Percentiles rank a stretch among this genome's conserved stretches.
Conservation (phyloP, 305 asterid genomes). For the Fraxinus dipetala region DNA sequence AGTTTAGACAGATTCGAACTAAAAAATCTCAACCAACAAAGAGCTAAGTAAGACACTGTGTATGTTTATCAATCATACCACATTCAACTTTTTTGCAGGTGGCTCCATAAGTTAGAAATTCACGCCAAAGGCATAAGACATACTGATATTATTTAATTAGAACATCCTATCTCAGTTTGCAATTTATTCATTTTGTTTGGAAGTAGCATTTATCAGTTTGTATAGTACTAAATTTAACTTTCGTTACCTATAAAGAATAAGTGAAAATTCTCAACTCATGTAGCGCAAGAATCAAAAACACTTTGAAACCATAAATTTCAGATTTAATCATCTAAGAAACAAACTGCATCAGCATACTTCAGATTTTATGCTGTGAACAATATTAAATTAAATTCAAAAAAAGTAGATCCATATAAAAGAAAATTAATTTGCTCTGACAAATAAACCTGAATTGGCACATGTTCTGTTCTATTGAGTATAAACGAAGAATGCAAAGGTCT, state of each 20-base stretch:
- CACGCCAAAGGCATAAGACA: neutral
- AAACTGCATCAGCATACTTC: neutral
- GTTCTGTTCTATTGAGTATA: neutral
- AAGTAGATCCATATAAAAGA: neutral
- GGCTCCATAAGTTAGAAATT: neutral
- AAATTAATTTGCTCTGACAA: neutral
- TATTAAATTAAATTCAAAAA: neutral
- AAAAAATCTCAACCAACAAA: neutral
- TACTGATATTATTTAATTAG: neutral
- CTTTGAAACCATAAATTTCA: neutral
- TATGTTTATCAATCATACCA: neutral
- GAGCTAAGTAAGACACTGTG: neutral
- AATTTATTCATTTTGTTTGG: neutral
- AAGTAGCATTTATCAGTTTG: neutral
- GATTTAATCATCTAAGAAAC: neutral
- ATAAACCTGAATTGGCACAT: neutral
- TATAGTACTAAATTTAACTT: neutral
- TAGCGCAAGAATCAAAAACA: neutral
- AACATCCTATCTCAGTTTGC: neutral
- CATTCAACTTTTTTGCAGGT: neutral
- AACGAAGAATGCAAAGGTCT: neutral
- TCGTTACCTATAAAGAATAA: neutral
- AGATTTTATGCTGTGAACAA: conserved; percentile 7
- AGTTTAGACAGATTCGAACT: neutral
- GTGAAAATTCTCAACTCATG: neutral